Evolutionary conservation across 2,329 filamentous ascomycete species (phyloP).

Genomic region (Fusarium xyrophilum): DNA sequence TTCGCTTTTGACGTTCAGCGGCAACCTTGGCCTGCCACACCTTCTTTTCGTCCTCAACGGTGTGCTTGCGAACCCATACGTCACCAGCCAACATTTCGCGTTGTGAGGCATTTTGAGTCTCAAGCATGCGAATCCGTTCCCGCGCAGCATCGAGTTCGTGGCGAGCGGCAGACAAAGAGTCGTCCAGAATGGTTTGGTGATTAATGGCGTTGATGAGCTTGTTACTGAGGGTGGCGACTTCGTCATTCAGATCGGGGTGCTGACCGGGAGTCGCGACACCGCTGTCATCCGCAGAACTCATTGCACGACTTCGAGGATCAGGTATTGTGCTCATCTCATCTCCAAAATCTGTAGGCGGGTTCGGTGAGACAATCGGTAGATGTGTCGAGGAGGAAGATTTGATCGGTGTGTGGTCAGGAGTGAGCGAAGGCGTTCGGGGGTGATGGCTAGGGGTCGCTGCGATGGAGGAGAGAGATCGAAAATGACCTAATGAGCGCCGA

Average conservation of each 20-base stretch:
- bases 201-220: constrained; percentile 99
- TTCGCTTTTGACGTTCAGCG: constrained; percentile 71
- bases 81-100: constrained; percentile 76
- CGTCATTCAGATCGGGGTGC: constrained; percentile 67
- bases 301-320: constrained; percentile 64
- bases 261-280: constrained; percentile 47
- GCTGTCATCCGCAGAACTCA: constrained; percentile 53
- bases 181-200: constrained; percentile 89
- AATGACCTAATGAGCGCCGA: constrained; percentile 54
- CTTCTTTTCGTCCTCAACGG: constrained; percentile 75
- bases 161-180: constrained; percentile 80
- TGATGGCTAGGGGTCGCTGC: constrained; percentile 51
- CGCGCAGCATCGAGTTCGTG: constrained; percentile 80
- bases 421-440: constrained; percentile 47
- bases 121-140: constrained; percentile 71
- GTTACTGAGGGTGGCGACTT: constrained; percentile 89
- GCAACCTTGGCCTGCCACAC: constrained; percentile 63
- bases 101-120: constrained; percentile 69
- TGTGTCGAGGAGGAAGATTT: constrained; percentile 50
- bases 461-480: constrained; percentile 62
- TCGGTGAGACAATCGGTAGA: constrained; percentile 48
- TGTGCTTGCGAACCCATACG: constrained; percentile 75
- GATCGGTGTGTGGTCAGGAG: constrained; percentile 48
- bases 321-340: constrained; percentile 74
- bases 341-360: constrained; percentile 55